Evolutionary conservation across 192 early-diverging fungal species (phyloP).

Genomic region (Allomyces javanicus): DNA sequence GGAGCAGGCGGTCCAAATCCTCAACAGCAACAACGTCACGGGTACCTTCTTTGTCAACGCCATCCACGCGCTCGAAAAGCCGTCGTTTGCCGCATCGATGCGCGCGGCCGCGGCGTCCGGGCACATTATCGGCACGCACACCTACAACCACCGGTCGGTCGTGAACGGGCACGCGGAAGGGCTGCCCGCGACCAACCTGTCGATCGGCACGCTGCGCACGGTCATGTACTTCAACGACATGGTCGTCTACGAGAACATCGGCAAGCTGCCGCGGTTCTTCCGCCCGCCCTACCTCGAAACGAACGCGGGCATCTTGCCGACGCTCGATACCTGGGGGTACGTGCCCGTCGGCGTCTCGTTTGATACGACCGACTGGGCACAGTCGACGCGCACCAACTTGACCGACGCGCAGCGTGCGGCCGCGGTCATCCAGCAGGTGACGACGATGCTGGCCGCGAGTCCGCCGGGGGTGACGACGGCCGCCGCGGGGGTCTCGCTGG

Average conservation of each 20-base stretch:
- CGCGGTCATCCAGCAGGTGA: no score
- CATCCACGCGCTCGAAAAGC: not conserved
- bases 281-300: not conserved
- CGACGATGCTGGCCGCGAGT: no score
- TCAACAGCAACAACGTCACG: not conserved
- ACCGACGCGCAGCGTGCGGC: not conserved
- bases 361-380: not conserved
- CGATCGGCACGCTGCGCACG: not conserved
- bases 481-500: not conserved
- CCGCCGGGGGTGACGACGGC: not conserved
- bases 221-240: not conserved
- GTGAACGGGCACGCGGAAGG: not conserved
- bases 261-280: not conserved
- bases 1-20: not conserved
- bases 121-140: not conserved
- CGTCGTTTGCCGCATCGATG: not conserved
- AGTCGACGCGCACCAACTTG: not conserved
- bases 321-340: not conserved
- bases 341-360: not conserved
- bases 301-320: not conserved
- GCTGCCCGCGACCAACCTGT: not conserved
- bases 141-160: not conserved
- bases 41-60: not conserved
- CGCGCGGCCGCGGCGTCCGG: not conserved
- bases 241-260: not conserved